These are phyloP conservation scores for Podospora comata DNA, from an alignment of 495 filamentous ascomycete genomes.

Conservation along the genomic window DNA sequence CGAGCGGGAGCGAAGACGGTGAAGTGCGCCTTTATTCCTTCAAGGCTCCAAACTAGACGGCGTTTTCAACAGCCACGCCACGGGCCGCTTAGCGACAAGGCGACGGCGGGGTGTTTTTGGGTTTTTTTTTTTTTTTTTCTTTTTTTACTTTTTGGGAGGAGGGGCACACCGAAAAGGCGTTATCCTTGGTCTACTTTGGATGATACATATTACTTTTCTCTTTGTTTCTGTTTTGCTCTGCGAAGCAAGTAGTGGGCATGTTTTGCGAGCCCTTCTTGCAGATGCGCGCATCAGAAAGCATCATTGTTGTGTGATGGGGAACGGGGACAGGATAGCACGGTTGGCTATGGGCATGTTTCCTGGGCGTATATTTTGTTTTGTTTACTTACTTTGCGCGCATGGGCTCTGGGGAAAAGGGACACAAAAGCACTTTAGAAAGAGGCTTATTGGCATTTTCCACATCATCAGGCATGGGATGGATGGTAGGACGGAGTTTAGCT, in stretches of 20 bases:
- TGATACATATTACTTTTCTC: not conserved
- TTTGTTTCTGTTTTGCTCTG: not conserved
- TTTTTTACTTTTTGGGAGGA: not conserved
- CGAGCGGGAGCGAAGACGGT: constrained; percentile 88
- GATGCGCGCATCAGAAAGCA: not conserved
- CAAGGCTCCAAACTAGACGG: constrained; percentile 41
- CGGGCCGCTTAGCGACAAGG: constrained; percentile 1
- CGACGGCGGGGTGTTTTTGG: not conserved
- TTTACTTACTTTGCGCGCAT: not conserved
- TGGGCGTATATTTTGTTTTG: constrained; percentile 1
- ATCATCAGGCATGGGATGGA: constrained; percentile 1
- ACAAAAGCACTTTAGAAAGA: constrained; percentile 15
- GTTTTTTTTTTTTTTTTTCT: not conserved
- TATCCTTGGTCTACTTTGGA: constrained; percentile 7
- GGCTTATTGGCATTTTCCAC: not conserved
- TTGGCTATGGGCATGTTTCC: constrained; percentile 11
- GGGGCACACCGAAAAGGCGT: constrained; percentile 4
- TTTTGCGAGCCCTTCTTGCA: not conserved
- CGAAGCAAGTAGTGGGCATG: not conserved
- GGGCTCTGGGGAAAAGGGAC: constrained; percentile 8
- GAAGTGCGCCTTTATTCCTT: constrained; percentile 87
- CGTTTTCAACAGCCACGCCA: constrained; percentile 13
- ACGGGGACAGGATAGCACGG: not conserved
- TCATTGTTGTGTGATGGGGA: not conserved
- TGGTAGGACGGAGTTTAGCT: not conserved